phyloP scores from a whole-genome alignment of 345 rosid genomes.

The Salix caprea region DNA sequence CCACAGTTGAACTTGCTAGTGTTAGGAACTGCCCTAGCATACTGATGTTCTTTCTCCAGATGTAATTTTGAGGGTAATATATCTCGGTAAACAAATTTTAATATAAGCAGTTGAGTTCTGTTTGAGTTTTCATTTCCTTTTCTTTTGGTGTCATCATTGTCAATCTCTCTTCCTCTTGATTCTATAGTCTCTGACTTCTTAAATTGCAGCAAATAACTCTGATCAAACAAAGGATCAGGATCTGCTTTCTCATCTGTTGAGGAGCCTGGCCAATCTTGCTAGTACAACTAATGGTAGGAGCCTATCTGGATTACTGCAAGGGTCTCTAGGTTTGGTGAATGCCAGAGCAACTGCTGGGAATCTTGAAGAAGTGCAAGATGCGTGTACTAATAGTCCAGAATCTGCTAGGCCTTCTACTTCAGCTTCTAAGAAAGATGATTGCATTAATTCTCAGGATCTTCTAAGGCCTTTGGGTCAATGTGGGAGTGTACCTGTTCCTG shows the following conservation, averaged over 20 bases:
- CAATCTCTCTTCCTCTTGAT: slow-evolving; percentile 1
- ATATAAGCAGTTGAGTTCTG: background rate
- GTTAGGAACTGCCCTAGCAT: background rate
- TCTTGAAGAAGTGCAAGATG: slow-evolving; percentile 21
- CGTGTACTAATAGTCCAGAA: slow-evolving; percentile 18
- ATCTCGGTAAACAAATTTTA: background rate
- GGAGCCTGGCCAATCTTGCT: slow-evolving; percentile 54
- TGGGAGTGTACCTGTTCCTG: slow-evolving; percentile 22
- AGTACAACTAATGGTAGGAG: slow-evolving; percentile 40
- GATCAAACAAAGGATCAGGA: slow-evolving; percentile 69
- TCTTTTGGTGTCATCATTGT: background rate
- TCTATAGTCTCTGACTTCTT: slow-evolving; percentile 12
- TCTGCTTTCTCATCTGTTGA: slow-evolving; percentile 70
- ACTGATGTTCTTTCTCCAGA: background rate
- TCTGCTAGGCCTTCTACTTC: slow-evolving; percentile 32
- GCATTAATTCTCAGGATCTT: slow-evolving; percentile 19
- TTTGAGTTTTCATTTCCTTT: background rate
- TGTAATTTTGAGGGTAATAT: background rate
- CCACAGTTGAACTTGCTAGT: background rate
- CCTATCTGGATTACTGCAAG: slow-evolving; percentile 58
- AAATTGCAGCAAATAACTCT: slow-evolving; percentile 64
- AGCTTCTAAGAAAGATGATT: slow-evolving; percentile 25
- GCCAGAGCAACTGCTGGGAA: slow-evolving; percentile 26
- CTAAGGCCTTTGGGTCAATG: slow-evolving; percentile 19
- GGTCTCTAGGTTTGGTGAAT: slow-evolving; percentile 47